These are phyloP conservation scores for Fusarium sp. DNA, from an alignment of 2,329 filamentous ascomycete genomes.

Conservation along the genomic window DNA sequence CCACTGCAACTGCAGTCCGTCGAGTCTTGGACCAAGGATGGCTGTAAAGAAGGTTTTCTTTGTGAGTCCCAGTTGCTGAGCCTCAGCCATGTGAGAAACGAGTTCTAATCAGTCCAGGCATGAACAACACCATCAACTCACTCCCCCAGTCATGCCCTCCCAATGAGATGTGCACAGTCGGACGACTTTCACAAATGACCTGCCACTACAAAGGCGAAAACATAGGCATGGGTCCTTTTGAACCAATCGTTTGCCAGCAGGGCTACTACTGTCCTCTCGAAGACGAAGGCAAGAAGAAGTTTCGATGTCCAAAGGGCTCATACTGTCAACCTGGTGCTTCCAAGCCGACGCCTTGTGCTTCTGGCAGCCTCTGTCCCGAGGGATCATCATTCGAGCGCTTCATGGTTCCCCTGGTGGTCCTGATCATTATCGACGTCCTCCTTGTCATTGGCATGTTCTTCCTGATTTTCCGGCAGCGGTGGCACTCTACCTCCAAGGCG, in stretches of 20 bases:
- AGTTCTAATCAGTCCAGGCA: constrained; percentile 43
- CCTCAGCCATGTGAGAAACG: not conserved
- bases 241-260: constrained; percentile 62
- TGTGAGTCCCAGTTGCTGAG: constrained; percentile 48
- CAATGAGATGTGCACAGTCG: constrained; percentile 51
- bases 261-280: constrained; percentile 61
- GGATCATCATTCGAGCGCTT: constrained; percentile 56
- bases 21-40: constrained; percentile 50
- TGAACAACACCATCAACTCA: constrained; percentile 60
- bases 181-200: constrained; percentile 49
- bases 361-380: constrained; percentile 59
- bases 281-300: constrained; percentile 50
- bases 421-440: constrained; percentile 57
- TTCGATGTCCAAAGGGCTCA: constrained; percentile 59
- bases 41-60: constrained; percentile 56
- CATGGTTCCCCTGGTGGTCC: constrained; percentile 56
- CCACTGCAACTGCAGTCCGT: constrained; percentile 55
- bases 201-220: constrained; percentile 51
- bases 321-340: constrained; percentile 65
- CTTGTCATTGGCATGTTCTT: constrained; percentile 49
- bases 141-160: constrained; percentile 59
- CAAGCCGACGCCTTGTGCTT: constrained; percentile 59
- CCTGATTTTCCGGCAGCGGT: constrained; percentile 33
- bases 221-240: constrained; percentile 59
- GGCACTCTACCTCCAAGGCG: constrained; percentile 25